These are phyloP conservation scores for Paramecium caudatum DNA, from an alignment of 73 alveolate species.

Conservation along the genomic window DNA sequence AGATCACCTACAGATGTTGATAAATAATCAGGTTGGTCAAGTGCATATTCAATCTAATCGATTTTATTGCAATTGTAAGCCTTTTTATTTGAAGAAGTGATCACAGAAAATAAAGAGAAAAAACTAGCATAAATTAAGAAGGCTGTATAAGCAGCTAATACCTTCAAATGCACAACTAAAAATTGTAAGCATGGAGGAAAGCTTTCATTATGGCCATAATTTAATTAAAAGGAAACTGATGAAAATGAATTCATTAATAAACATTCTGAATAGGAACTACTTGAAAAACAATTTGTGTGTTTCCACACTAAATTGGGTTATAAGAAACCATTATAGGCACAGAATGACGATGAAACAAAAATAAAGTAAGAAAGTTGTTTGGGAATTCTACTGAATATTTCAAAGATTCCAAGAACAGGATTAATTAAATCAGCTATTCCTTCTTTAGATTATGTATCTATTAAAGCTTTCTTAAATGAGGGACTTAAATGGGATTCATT, in stretches of 20 bases:
- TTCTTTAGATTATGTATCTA: conserved; percentile 91
- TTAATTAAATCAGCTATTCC: conserved; percentile 92
- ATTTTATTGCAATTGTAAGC: conserved; percentile 91
- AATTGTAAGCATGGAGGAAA: conserved; percentile 95
- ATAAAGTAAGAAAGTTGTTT: conserved; percentile 71
- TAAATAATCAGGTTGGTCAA: conserved; percentile 94
- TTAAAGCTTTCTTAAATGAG: conserved; percentile 95
- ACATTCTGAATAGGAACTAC: conserved; percentile 81
- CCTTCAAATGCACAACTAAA: conserved; percentile 84
- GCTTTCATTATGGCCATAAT: conserved; percentile 91
- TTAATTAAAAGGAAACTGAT: conserved; percentile 82
- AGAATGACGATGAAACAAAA: conserved; percentile 1
- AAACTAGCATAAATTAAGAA: conserved; percentile 78
- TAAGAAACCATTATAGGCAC: conserved; percentile 73
- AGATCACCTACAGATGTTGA: conserved; percentile 75
- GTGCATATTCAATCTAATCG: conserved; percentile 94
- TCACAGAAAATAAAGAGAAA: conserved; percentile 79
- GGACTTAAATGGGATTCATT: conserved; percentile 89
- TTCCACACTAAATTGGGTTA: conserved; percentile 91
- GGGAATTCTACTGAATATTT: conserved; percentile 91
- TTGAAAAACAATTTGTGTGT: conserved; percentile 89
- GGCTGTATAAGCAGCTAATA: conserved; percentile 85
- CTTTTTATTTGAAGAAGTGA: conserved; percentile 89
- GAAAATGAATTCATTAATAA: conserved; percentile 76
- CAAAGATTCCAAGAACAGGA: conserved; percentile 95